A percentile compares a stretch with the other conserved stretches of the same genome.
Evolutionary conservation across 2,329 filamentous ascomycete species (phyloP).

Genomic region (Pyricularia sp.): DNA sequence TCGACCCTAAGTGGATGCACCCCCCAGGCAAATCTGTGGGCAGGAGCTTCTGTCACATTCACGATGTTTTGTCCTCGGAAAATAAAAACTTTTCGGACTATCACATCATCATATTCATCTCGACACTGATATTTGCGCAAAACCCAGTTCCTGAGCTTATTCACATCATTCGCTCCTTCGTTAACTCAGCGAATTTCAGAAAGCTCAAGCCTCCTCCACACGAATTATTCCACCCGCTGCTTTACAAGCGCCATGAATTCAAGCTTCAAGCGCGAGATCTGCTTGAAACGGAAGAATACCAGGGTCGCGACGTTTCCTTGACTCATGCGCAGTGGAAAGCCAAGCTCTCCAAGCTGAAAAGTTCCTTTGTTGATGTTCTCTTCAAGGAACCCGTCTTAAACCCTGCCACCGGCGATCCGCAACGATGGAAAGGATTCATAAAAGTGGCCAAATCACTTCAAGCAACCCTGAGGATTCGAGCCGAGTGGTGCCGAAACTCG

Average conservation of each 20-base stretch:
- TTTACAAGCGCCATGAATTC: background rate
- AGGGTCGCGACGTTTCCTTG: background rate
- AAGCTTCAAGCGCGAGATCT: background rate
- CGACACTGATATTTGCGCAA: background rate
- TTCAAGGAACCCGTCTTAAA: background rate
- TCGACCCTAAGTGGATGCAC: background rate
- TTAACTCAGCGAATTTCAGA: background rate
- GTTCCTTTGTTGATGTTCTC: background rate
- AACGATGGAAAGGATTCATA: background rate
- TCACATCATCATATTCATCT: background rate
- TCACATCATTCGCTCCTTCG: background rate
- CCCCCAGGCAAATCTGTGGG: background rate
- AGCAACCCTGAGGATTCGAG: background rate
- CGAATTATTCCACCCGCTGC: background rate
- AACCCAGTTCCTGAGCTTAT: background rate
- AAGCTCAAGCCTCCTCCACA: background rate
- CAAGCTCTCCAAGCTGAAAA: background rate
- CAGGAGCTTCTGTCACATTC: background rate
- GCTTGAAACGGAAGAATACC: too few species aligned
- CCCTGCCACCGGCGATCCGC: background rate
- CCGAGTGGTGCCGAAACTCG: background rate
- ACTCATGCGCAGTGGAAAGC: background rate
- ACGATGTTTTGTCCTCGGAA: background rate
- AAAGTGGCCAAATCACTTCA: background rate
- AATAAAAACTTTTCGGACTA: background rate